Evolutionary conservation across 2,329 filamentous ascomycete genomes (phyloP).

Genomic region (Calonectria pteridis): DNA sequence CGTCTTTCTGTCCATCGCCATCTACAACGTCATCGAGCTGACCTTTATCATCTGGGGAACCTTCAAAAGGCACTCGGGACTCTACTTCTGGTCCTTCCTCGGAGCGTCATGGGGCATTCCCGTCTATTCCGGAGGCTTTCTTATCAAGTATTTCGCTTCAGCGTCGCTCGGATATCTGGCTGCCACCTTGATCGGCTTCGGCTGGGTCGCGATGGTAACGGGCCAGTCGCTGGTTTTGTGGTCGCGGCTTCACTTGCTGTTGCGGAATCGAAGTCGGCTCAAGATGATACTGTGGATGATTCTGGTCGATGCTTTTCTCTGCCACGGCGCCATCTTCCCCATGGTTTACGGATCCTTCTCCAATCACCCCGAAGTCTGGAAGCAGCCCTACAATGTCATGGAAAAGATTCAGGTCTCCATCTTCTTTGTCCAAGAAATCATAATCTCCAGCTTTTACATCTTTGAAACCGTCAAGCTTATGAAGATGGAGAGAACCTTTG

Average conservation of each 20-base stretch:
- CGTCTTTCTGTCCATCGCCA: constrained; percentile 48
- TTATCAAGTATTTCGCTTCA: constrained; percentile 53
- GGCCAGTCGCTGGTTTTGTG: constrained; percentile 73
- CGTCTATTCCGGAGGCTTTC: constrained; percentile 58
- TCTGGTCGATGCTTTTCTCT: constrained; percentile 63
- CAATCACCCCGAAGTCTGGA: constrained; percentile 32
- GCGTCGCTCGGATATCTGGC: constrained; percentile 38
- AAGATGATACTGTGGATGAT: constrained; percentile 69
- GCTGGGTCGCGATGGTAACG: constrained; percentile 65
- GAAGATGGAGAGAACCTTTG: constrained; percentile 53
- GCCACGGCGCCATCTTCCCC: constrained; percentile 67
- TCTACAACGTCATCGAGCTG: constrained; percentile 54
- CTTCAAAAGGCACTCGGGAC: constrained; percentile 50
- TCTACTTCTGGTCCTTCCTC: constrained; percentile 57
- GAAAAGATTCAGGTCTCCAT: constrained; percentile 69
- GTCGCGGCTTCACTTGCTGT: constrained; percentile 71
- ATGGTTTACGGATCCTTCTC: constrained; percentile 66
- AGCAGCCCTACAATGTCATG: constrained; percentile 56
- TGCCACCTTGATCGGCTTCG: constrained; percentile 36
- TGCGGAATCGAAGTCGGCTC: constrained; percentile 62
- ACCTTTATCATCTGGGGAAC: constrained; percentile 51
- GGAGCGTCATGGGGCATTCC: constrained; percentile 50
- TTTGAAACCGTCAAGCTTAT: constrained; percentile 64
- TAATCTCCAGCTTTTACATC: constrained; percentile 67
- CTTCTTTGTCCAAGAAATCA: constrained; percentile 68